Base-by-base conservation (phyloP, 2,329 filamentous ascomycete species). In the Fusarium sp. region DNA sequence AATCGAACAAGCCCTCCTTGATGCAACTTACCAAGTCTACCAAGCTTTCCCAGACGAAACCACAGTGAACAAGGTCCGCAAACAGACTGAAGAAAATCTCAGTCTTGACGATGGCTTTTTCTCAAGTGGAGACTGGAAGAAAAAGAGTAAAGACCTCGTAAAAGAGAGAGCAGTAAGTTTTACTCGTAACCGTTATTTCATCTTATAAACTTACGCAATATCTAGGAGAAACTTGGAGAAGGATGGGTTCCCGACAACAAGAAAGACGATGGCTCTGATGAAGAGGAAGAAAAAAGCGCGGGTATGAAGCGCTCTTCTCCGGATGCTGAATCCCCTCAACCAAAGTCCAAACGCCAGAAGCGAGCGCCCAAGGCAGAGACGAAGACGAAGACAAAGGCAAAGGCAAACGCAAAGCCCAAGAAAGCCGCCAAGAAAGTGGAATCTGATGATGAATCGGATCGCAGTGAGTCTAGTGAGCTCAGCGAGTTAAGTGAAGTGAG, bases 11-110 rank as follows among this genome's bases (percentile, higher is more conserved):
- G 82, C 79, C 51, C 79, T 89, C 15, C 76, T 80, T 42, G 75
- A 81, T n/a, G 80, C 80, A 6, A 84, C 86, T 34, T 78, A 75
- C 49, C 77, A 79, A 4, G 71, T 87, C 39, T 86, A 83, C 69
- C 74, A 78, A 24, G 71, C 74, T 20, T 78, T 81, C 14, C 79
- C 81, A 6, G 82, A 85, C 20, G 67, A 79, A 5, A 80, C 88
- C 10, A 85, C 85, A 0, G 86, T 90, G 60, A 89, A 88, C 69
- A 80, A 79, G 48, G 82, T 88, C 54, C 86, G 88, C 55, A 82
- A 83, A 60, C 78, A 77, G 43, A 83, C 81, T 3, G 86, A 88
- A 60, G 76, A 83, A 28, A 76, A 83, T 42, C 76, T 86, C 1
- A 76, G 73, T 2, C 79, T 89, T 3, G 80, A 83, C 0, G 75